Evolutionary conservation across 257 asterid species (phyloP), one percentile per base, ranked within the genome.

Genomic region (Asclepias syriaca): DNA sequence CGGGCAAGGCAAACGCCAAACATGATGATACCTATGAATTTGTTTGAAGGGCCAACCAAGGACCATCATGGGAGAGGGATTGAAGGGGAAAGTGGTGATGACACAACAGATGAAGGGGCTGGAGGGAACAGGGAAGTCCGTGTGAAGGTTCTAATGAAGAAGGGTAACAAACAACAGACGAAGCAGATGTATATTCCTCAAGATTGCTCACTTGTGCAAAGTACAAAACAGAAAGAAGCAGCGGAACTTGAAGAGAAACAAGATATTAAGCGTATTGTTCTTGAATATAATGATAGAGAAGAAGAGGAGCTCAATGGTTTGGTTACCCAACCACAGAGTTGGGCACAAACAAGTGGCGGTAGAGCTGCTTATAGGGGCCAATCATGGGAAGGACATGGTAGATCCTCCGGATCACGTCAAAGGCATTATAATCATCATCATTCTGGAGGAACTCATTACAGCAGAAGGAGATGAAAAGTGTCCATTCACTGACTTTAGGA

Each of bases 191-290:
- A 72, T 58, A 86, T 92, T 67, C 99, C 99, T 14, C 95, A 89
- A 7, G 99, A 95, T 64, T 86, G 96, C 86, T 84, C 97, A 46
- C 87, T 95, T 55, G 92, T 95, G 64, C 99, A 89, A 87, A 86
- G 98, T 86, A 87, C 98, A 10, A 95, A 92, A 79, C 96, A 95
- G 84, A 87, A 88, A 77, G 99, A 92, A 86, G 99, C 98, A 14
- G 99, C 97, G 12, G 99, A 95, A 83, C 98, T 92, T 24, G 98
- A 95, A 86, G 99, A 95, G 74, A 95, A 95, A 70, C 94, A 95
- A 81, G 98, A 95, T 84, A 95, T 95, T 76, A 95, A 95, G 77
- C 82, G 98, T 79, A 87, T 87, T 45, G 93, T 95, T 73, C 68
- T 95, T 69, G 99, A 95, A 78, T 95, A 92, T 75, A 95, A 95